Evolutionary conservation across 805 yeast genomes (phyloP).

Genomic region (Zygoascus biomembranicola): DNA sequence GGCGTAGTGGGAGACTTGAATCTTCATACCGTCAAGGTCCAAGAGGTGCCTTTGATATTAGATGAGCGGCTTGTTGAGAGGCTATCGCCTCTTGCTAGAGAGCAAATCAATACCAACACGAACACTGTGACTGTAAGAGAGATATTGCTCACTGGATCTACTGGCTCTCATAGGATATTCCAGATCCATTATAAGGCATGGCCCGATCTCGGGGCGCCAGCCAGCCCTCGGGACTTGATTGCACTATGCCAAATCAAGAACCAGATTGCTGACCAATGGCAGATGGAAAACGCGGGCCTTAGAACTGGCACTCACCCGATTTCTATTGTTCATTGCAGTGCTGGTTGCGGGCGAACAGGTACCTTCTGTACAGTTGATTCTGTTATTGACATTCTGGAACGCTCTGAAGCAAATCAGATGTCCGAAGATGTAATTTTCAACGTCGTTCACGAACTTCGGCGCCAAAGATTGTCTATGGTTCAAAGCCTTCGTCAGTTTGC

Average conservation of each 20-base stretch:
- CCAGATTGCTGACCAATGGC: conserved; percentile 24
- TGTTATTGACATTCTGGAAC: conserved; percentile 32
- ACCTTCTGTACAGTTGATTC: conserved; percentile 49
- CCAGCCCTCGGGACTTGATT: conserved; percentile 56
- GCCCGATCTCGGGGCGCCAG: conserved; percentile 76
- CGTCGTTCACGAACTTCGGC: conserved; percentile 57
- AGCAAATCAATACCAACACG: conserved; percentile 32
- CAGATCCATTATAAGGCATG: conserved; percentile 76
- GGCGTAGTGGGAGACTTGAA: conserved; percentile 38
- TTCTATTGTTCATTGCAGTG: conserved; percentile 76
- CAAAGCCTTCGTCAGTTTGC: conserved; percentile 70
- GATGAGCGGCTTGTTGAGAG: not conserved
- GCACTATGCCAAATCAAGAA: conserved; percentile 42
- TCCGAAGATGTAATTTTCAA: conserved; percentile 49
- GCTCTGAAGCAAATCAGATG: not conserved
- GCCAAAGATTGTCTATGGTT: conserved; percentile 76
- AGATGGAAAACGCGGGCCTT: conserved; percentile 2
- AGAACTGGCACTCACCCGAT: conserved; percentile 2
- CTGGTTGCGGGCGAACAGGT: conserved; percentile 97
- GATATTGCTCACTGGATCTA: conserved; percentile 29
- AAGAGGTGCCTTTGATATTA: conserved; percentile 9
- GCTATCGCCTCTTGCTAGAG: conserved; percentile 7
- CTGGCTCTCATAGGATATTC: conserved; percentile 38
- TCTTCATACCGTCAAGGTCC: conserved; percentile 22
- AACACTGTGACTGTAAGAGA: conserved; percentile 5